A percentile compares a stretch with the other conserved stretches of the same genome.
Conservation (phyloP, 2,329 filamentous ascomycete genomes). For the Lecanicillium sp. region DNA sequence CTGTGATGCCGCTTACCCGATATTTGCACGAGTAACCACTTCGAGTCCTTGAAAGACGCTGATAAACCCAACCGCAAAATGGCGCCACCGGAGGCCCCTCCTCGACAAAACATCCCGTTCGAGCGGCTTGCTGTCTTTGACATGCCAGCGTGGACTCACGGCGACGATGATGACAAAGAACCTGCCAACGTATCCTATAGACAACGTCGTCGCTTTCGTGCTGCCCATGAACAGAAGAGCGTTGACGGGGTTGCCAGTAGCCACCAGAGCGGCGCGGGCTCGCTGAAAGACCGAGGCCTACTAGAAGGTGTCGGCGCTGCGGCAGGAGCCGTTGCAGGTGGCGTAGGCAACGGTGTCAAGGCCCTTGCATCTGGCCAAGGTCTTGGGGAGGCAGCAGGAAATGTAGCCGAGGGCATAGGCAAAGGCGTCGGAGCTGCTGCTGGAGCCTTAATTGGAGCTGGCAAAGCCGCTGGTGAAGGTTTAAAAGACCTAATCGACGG, state of each 20-base stretch:
- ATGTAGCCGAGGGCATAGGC: neutral
- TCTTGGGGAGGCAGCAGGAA: neutral
- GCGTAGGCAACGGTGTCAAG: neutral
- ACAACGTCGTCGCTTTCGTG: conserved; percentile 4
- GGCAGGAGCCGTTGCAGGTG: neutral
- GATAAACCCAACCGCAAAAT: no score
- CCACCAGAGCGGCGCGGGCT: neutral
- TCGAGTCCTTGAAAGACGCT: no score
- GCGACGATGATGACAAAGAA: conserved; percentile 6
- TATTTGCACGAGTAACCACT: no score
- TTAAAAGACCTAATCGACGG: neutral
- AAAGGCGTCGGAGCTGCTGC: conserved; percentile 1
- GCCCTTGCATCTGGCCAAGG: conserved; percentile 2
- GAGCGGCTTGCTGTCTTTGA: no score
- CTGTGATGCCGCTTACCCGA: no score
- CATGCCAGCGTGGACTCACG: conserved; percentile 4
- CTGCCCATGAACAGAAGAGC: conserved; percentile 1
- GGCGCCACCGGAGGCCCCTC: no score
- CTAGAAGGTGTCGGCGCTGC: conserved; percentile 1
- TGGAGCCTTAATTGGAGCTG: neutral
- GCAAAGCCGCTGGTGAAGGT: neutral
- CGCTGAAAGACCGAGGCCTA: no score
- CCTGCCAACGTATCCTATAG: conserved; percentile 4
- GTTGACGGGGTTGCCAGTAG: conserved; percentile 1
- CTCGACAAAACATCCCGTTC: no score